A percentile compares a stretch with the other conserved stretches of the same genome.
Conservation (phyloP, 1,139 yeast species). For the Taphrina confusa region DNA sequence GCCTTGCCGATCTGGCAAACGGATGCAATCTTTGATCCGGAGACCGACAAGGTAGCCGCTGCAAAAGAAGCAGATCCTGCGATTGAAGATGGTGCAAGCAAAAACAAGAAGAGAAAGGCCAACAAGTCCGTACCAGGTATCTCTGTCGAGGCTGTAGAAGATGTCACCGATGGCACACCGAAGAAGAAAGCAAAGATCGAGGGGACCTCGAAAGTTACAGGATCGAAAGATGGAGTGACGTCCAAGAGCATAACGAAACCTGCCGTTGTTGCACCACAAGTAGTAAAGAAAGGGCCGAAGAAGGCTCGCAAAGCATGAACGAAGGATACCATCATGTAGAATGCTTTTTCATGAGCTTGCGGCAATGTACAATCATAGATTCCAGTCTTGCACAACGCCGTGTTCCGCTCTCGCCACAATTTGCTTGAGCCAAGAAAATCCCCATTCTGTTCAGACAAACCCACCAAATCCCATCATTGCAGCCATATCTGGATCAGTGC, state of each 20-base stretch:
- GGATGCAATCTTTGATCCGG: constrained; percentile 59
- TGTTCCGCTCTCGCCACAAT: no score
- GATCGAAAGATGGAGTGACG: not conserved
- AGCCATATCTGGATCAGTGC: constrained; percentile 46
- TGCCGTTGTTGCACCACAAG: constrained; percentile 16
- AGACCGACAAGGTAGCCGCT: constrained; percentile 42
- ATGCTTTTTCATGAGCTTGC: no score
- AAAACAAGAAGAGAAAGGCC: constrained; percentile 45
- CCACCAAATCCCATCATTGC: constrained; percentile 60
- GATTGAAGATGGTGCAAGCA: constrained; percentile 42
- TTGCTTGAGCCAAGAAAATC: no score
- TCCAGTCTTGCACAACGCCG: no score
- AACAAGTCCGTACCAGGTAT: constrained; percentile 39
- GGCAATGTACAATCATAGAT: no score
- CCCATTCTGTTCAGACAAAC: constrained; percentile 37
- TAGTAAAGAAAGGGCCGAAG: constrained; percentile 13
- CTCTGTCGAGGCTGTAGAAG: constrained; percentile 31
- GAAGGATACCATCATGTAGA: no score
- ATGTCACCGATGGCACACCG: constrained; percentile 3
- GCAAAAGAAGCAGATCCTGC: constrained; percentile 45
- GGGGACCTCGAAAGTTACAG: not conserved
- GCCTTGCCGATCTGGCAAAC: constrained; percentile 78
- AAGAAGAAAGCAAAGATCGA: constrained; percentile 10
- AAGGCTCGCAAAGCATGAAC: constrained; percentile 6
- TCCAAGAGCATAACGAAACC: no score